Base-by-base conservation (phyloP, 1,139 yeast genomes). In the Meyerozyma carpophila region DNA sequence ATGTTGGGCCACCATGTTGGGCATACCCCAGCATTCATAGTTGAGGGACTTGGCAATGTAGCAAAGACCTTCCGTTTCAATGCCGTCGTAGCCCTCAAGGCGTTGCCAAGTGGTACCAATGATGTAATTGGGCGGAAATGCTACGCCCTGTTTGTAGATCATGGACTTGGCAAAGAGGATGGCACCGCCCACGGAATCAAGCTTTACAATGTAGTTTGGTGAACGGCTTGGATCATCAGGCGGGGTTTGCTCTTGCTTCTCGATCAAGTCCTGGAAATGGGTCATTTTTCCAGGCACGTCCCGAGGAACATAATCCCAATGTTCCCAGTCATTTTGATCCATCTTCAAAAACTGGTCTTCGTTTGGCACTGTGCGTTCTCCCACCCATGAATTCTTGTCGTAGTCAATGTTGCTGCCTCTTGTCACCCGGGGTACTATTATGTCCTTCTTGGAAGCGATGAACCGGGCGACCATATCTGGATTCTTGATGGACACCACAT, bases 111-210 rank as follows among this genome's bases (percentile, higher is more conserved):
- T 61, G 1, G 75, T 69, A 7, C 81, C 81, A 13, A 76, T 61
- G 2, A 66, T 57, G 47, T 74, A 70, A 39, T 59, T 65, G 0
- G 79, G 68, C 3, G 80, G 77, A 52, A 75, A 75, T 11, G 61
- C 54, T 1, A 68, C 62, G 14, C 81, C 81, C 46, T 71, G 76
- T 48, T 65, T 68, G 48, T 65, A 71, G 9, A 75, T 55, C 10
- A 66, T 52, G 9, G 72, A 59, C 47, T 70, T 73, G 8, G 63
- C 65, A 50, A 71, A 75, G 11, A 75, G 58, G 1, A 75, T 65
- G 5, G 76, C 77, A 4, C 80, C 79, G 8, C 80, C 80, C 10
- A 75, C 79, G 5, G 79, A 70, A 47, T 70, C 77, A 10, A 75
- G 51, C 37, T 61, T 63, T 8, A 66, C 56, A 1, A 57, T 31